phyloP scores from a whole-genome alignment of 768 basidiomycete genomes.

The Tulasnella calospora region DNA sequence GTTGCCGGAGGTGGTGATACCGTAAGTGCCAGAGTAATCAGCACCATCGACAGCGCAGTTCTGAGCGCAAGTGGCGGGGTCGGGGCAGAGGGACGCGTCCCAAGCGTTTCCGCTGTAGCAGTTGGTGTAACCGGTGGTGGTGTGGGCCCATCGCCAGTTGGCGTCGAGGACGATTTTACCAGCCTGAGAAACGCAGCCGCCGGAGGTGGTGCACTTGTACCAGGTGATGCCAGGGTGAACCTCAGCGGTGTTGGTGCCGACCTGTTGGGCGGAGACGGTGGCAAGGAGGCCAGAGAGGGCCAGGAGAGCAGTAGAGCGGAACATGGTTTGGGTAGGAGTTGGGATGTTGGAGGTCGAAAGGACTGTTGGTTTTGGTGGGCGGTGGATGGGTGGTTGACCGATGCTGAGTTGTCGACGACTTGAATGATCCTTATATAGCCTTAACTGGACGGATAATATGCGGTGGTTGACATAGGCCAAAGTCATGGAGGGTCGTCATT shows the following conservation, averaged over 20 bases:
- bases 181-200: constrained; percentile 31
- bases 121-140: constrained; percentile 36
- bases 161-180: constrained; percentile 24
- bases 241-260: constrained; percentile 48
- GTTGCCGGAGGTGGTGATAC: constrained; percentile 27
- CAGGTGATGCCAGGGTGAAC: constrained; percentile 47
- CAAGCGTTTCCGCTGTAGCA: constrained; percentile 55
- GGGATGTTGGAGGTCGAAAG: neutral
- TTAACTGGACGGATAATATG: neutral
- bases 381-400: neutral
- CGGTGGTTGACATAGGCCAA: neutral
- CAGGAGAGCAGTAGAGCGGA: neutral
- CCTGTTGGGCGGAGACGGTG: constrained; percentile 39
- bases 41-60: constrained; percentile 39
- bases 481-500: neutral
- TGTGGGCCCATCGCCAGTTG: constrained; percentile 37
- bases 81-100: constrained; percentile 40
- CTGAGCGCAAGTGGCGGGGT: constrained; percentile 45
- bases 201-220: constrained; percentile 43
- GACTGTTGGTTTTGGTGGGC: neutral
- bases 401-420: neutral
- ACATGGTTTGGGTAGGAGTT: neutral
- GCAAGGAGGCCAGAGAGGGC: constrained; percentile 22
- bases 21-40: constrained; percentile 29
- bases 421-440: neutral